Base-by-base conservation (phyloP, 345 rosid species). In the Microcos paniculata region DNA sequence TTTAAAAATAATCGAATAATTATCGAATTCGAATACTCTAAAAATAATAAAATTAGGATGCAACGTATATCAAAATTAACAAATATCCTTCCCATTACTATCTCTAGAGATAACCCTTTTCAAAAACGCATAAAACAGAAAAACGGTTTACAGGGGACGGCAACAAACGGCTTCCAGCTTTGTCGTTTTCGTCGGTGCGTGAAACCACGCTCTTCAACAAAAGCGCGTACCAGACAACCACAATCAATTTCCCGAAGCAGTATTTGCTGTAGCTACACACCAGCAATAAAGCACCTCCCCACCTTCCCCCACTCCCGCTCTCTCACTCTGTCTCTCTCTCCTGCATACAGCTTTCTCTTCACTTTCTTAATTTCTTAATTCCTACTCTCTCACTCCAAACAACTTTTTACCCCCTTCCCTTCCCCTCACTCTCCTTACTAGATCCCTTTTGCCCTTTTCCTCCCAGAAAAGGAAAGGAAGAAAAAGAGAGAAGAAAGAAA, bases 161-260 rank as follows among this genome's bases (percentile, higher is more conserved):
- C 63, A 31, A 57, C 72, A 43, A 76, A 73, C 73, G 82, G 73
- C 57, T 26, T 19, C 21, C 2, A 35, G 33, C 31, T 70, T 70
- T 76, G 81, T 80, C 79, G 82, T 74, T 78, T 83, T 74, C 26
- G 26, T 5, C 18, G 55, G 43, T 1, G 64, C 76, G 76, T 81
- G 0, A 1, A 3, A 0, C 0, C 0, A 84, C 87, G 81, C 81
- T 68, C 79, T 15, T 1, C 19, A 49, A 11, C 6, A 1, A 0
- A 26, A 15, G 81, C 78, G 87, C 78, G 87, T 66, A 14, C 46
- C 70, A 67, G 83, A 75, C 83, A 79, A 16, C 42, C 68, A 77
- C 56, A 79, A 80, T 72, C 79, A 77, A 56, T 79, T 31, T 59
- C 75, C 61, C 5, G 61, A 58, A 64, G 72, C 68, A 72, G 62